phyloP scores from a whole-genome alignment of 208 protist genomes.

The Wallacemonas collosoma region DNA sequence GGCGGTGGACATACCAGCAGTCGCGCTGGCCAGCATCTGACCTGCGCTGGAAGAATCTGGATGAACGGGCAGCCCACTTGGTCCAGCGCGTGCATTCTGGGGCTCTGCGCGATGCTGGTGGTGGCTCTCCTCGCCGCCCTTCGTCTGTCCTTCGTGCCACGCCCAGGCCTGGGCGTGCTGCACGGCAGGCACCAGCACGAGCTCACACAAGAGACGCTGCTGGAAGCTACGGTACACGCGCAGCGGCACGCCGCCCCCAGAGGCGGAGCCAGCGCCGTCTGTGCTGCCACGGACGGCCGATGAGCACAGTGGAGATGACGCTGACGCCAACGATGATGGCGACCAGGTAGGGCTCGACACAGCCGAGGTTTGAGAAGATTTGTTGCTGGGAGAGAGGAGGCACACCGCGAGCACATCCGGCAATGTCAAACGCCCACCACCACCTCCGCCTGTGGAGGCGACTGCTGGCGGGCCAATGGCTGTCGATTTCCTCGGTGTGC shows the following conservation, averaged over 20 bases:
- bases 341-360: neutral
- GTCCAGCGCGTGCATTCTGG: neutral
- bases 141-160: neutral
- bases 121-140: neutral
- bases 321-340: too few species aligned
- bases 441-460: neutral
- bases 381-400: neutral
- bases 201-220: conserved; percentile 2
- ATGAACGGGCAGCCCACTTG: neutral
- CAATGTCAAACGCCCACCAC: neutral
- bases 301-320: too few species aligned
- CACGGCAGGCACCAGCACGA: conserved; percentile 5
- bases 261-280: neutral
- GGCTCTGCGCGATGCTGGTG: neutral
- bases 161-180: conserved; percentile 12
- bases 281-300: too few species aligned
- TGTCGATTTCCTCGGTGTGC: too few species aligned
- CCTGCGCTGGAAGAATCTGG: neutral
- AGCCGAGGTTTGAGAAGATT: neutral
- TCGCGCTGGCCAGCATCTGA: neutral
- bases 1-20: neutral
- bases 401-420: neutral
- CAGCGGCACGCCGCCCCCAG: neutral
- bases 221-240: conserved; percentile 13
- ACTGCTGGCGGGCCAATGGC: too few species aligned